Evolutionary conservation across 148 eudicot genomes (phyloP).

Genomic region (Bassia scoparia): DNA sequence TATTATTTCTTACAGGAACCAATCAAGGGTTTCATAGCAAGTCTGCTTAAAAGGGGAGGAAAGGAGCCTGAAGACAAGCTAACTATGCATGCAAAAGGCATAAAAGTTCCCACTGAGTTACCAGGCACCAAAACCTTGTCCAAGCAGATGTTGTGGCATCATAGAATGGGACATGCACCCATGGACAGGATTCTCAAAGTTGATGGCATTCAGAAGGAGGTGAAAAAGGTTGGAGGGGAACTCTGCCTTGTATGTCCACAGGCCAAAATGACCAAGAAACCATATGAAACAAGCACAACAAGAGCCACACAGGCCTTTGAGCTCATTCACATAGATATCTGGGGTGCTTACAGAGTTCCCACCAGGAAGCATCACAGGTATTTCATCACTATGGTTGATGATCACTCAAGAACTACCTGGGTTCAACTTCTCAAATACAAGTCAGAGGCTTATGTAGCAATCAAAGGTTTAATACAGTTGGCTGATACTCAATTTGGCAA

Average conservation of each 20-base stretch:
- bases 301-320: not conserved
- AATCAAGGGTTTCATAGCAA: no score
- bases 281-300: not conserved
- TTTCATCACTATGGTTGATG: constrained; percentile 9
- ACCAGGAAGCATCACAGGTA: not conserved
- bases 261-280: not conserved
- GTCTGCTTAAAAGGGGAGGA: no score
- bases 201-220: not conserved
- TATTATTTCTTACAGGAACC: not conserved
- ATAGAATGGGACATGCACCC: not conserved
- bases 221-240: no score
- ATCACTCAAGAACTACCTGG: not conserved
- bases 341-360: not conserved
- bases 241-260: not conserved
- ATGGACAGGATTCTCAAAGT: not conserved
- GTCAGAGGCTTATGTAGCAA: not conserved
- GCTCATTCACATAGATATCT: not conserved
- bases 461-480: not conserved
- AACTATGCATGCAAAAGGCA: no score
- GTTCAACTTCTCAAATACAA: not conserved
- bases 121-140: no score
- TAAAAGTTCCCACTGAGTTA: no score
- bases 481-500: not conserved
- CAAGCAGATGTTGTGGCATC: not conserved
- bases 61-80: no score